phyloP scores from a whole-genome alignment of 1,284 basidiomycete genomes.

The Apiotrichum sp. region DNA sequence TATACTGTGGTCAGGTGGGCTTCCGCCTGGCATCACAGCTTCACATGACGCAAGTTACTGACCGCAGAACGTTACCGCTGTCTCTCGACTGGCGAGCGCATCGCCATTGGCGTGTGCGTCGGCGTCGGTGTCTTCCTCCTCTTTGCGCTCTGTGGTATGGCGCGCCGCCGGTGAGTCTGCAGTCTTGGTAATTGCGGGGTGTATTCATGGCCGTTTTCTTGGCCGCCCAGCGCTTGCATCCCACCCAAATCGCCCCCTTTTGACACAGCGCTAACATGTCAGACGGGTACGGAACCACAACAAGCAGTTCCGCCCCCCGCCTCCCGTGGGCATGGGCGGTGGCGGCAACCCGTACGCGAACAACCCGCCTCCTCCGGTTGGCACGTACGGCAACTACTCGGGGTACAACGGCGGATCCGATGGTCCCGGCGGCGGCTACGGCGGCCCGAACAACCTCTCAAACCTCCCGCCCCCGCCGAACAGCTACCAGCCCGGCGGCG shows the following conservation, averaged over 20 bases:
- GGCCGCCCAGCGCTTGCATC: no score
- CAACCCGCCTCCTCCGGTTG: slow-evolving; percentile 29
- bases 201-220: no score
- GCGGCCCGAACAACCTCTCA: neutral
- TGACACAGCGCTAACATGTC: neutral
- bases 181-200: no score
- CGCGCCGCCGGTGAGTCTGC: slow-evolving; percentile 37
- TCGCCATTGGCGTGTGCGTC: slow-evolving; percentile 42
- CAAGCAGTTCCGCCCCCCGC: slow-evolving; percentile 33
- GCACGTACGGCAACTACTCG: slow-evolving; percentile 10
- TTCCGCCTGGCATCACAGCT: no score
- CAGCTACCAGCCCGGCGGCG: slow-evolving; percentile 33
- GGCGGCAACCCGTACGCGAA: slow-evolving; percentile 11
- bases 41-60: no score
- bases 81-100: slow-evolving; percentile 32
- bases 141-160: slow-evolving; percentile 25
- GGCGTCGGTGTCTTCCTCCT: slow-evolving; percentile 34
- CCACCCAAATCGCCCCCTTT: no score
- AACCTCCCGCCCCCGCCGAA: slow-evolving; percentile 16
- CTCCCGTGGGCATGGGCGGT: neutral
- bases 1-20: no score
- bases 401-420: slow-evolving; percentile 18
- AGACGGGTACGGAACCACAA: slow-evolving; percentile 18
- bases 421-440: neutral
- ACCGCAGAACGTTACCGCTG: slow-evolving; percentile 6